Base-by-base conservation (phyloP, 2,329 filamentous ascomycete species). In the Pleurostoma richardsiae region DNA sequence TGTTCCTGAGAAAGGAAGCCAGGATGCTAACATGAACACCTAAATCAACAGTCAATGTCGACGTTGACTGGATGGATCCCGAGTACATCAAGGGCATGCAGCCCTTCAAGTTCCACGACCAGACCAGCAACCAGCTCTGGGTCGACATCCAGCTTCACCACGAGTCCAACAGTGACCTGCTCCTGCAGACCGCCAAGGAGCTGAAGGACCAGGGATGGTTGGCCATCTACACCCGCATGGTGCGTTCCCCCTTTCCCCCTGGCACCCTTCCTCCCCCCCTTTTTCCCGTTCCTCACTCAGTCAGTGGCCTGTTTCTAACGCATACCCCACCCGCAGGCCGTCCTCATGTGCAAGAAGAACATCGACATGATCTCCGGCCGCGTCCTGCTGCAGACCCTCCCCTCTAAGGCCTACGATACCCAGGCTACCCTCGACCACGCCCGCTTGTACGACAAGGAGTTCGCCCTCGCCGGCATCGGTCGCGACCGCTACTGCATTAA, bases 21-120 rank as follows among this genome's bases (percentile, higher is more conserved):
- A 5, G 11, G 2, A 27, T 28, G 10, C 2, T 4, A 30, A n/a
- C 19, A 41, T 40, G 28, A 40, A 26, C 3, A 29, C n/a, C 30
- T 11, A 10, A 26, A 40, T 29, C 45, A 19, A 36, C 39, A 76
- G 73, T 76, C 48, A 69, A 76, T 30, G 62, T 77, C 45, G 73
- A 77, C 49, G 70, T 76, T 28, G 73, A 77, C 53, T 74, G 69
- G 64, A 76, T 77, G 73, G 73, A 73, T 48, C 67, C 71, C 1
- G 68, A 71, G 10, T 74, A 69, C 54, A 69, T 73, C 50, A 68
- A 68, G 46, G 58, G 56, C n/a, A 69, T 74, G 57, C 33, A 36
- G n/a, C 64, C 66, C 8, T 66, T 74, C 49, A 62, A 61, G 4
- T 68, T 69, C 29, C 67, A 74, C 48, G 72, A 76, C 51, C 70